phyloP scores from a whole-genome alignment of 1,284 basidiomycete species.

The Sanghuangporus sanghuang region DNA sequence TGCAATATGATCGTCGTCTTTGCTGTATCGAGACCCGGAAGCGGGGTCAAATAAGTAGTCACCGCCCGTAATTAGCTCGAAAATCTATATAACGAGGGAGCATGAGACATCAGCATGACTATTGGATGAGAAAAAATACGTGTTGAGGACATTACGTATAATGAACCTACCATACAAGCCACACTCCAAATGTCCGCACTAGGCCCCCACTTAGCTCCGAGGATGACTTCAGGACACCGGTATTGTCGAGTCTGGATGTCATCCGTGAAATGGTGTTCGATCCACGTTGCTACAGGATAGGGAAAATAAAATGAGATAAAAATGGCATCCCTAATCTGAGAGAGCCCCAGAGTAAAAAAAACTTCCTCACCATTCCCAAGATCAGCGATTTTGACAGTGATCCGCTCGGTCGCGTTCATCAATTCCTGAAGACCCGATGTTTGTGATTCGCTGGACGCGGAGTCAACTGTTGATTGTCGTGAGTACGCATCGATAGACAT shows the following conservation, averaged over 20 bases:
- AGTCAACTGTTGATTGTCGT: conserved; percentile 26
- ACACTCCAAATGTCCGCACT: conserved; percentile 97
- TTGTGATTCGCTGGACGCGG: conserved; percentile 24
- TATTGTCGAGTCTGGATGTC: conserved; percentile 98
- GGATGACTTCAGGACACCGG: conserved; percentile 94
- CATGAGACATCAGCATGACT: not conserved
- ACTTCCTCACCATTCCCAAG: conserved; percentile 75
- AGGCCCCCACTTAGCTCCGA: conserved; percentile 92
- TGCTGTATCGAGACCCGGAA: conserved; percentile 74
- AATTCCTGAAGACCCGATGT: conserved; percentile 25
- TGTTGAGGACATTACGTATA: not conserved
- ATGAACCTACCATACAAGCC: conserved; percentile 70
- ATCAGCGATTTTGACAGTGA: conserved; percentile 99
- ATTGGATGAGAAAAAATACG: not conserved
- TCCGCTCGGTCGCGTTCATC: conserved; percentile 54
- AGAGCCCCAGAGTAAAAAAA: conserved; percentile 11
- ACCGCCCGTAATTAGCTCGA: conserved; percentile 86
- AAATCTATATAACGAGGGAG: conserved; percentile 49
- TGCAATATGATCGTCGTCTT: conserved; percentile 98
- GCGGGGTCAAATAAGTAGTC: conserved; percentile 89
- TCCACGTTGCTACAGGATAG: conserved; percentile 62
- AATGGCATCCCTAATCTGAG: conserved; percentile 16
- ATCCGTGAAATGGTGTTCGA: conserved; percentile 90
- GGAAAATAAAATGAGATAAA: conserved; percentile 9
- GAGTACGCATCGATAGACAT: conserved; percentile 34